phyloP scores from a whole-genome alignment of 257 asterid genomes.

The Petunia axillaris region DNA sequence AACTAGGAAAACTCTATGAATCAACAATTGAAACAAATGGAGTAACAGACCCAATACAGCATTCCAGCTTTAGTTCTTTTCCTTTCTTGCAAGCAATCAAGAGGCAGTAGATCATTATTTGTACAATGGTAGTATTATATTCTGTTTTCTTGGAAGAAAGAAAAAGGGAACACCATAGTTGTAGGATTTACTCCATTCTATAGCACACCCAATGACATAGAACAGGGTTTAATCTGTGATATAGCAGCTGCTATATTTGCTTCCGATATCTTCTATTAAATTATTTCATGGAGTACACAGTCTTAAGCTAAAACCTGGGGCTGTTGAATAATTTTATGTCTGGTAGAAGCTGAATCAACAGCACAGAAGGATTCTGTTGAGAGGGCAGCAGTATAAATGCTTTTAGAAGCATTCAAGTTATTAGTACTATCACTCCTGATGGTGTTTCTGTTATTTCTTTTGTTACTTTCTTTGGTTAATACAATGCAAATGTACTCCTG shows the following conservation, averaged over 20 bases:
- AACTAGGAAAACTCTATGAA: no score
- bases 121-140: not conserved
- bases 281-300: not conserved
- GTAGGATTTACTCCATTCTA: not conserved
- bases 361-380: constrained; percentile 8
- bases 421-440: no score
- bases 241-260: constrained; percentile 2
- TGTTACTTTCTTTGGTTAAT: not conserved
- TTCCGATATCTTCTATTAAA: not conserved
- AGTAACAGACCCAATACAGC: no score
- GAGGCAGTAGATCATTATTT: no score
- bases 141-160: not conserved
- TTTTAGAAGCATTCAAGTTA: not conserved
- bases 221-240: not conserved
- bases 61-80: no score
- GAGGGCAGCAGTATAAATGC: not conserved
- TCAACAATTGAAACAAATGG: no score
- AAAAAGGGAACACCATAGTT: constrained; percentile 6
- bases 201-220: constrained; percentile 1
- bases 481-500: not conserved
- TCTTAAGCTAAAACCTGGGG: not conserved
- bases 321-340: not conserved
- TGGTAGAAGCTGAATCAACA: constrained; percentile 6
- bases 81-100: no score
- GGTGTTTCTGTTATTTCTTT: not conserved